Evolutionary conservation across 768 basidiomycete species (phyloP).

Genomic region (Rhodotorula diobovata): DNA sequence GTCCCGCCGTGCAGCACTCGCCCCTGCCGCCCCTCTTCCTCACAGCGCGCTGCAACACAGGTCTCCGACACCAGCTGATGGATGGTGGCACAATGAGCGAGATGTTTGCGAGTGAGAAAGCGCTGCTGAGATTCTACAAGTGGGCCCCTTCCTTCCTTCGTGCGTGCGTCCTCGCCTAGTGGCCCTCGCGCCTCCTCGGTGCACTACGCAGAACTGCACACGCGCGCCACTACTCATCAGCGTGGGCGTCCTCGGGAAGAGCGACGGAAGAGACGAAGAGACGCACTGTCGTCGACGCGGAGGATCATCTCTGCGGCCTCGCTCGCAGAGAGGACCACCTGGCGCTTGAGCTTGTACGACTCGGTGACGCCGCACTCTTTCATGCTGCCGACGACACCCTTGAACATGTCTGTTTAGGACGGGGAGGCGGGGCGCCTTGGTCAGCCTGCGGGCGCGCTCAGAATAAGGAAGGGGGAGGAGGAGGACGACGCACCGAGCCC

Average conservation of each 20-base stretch:
- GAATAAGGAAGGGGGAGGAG: not conserved
- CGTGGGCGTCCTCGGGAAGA: not conserved
- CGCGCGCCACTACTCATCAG: not conserved
- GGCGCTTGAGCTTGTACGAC: constrained; percentile 93
- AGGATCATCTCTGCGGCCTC: constrained; percentile 99
- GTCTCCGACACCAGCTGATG: no score
- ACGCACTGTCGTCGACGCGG: constrained; percentile 69
- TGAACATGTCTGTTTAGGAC: constrained; percentile 68
- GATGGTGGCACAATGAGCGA: no score
- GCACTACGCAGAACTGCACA: constrained; percentile 29
- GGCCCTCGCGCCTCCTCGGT: constrained; percentile 36
- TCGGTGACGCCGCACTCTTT: constrained; percentile 80
- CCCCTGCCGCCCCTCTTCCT: no score
- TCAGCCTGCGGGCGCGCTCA: not conserved
- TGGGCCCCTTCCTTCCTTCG: no score
- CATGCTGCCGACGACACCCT: constrained; percentile 84
- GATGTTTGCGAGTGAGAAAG: no score
- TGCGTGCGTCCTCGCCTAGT: not conserved
- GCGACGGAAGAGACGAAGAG: no score
- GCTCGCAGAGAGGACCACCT: constrained; percentile 87
- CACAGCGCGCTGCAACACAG: no score
- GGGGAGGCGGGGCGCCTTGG: no score
- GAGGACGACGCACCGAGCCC: constrained; percentile 66
- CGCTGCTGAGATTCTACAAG: no score
- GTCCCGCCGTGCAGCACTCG: no score